Evolutionary conservation across 495 filamentous ascomycete species (phyloP).

Genomic region (Penicillium cosmopolitanum): DNA sequence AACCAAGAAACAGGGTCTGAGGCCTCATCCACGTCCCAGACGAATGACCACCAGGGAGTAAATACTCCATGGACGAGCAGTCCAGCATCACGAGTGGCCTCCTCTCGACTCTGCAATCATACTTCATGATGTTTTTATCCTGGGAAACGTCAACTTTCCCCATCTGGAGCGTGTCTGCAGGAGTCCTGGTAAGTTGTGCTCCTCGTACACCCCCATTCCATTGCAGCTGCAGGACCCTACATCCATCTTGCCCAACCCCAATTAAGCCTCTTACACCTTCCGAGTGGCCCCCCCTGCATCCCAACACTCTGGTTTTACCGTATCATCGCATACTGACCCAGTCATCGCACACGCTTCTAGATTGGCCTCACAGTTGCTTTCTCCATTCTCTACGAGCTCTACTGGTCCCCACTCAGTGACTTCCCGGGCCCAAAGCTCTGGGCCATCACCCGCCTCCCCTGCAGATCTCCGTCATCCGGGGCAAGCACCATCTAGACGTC

Average conservation of each 20-base stretch:
- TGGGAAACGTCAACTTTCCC: constrained; percentile 13
- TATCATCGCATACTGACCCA: background rate
- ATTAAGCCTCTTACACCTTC: background rate
- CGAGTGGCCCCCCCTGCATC: background rate
- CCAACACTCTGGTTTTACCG: constrained; percentile 2
- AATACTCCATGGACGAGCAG: constrained; percentile 16
- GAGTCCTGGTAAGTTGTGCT: constrained; percentile 29
- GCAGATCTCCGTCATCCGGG: constrained; percentile 28
- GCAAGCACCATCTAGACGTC: constrained; percentile 26
- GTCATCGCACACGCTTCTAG: constrained; percentile 9
- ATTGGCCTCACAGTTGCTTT: constrained; percentile 15
- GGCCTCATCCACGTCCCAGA: background rate
- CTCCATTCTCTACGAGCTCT: constrained; percentile 48
- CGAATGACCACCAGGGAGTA: constrained; percentile 15
- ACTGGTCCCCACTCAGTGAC: constrained; percentile 50
- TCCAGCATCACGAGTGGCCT: constrained; percentile 11
- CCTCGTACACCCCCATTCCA: constrained; percentile 16
- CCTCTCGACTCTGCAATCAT: constrained; percentile 1
- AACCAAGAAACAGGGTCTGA: background rate
- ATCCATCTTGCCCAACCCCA: constrained; percentile 6
- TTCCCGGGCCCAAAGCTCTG: constrained; percentile 56
- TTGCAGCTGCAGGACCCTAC: constrained; percentile 21
- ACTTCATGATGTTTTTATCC: constrained; percentile 16
- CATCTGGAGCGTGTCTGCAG: constrained; percentile 23
- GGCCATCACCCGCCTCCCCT: constrained; percentile 42